Evolutionary conservation across 2,329 filamentous ascomycete genomes (phyloP), one percentile per base, ranked within the genome.

Genomic region (Rhytidhysteron rufulum): DNA sequence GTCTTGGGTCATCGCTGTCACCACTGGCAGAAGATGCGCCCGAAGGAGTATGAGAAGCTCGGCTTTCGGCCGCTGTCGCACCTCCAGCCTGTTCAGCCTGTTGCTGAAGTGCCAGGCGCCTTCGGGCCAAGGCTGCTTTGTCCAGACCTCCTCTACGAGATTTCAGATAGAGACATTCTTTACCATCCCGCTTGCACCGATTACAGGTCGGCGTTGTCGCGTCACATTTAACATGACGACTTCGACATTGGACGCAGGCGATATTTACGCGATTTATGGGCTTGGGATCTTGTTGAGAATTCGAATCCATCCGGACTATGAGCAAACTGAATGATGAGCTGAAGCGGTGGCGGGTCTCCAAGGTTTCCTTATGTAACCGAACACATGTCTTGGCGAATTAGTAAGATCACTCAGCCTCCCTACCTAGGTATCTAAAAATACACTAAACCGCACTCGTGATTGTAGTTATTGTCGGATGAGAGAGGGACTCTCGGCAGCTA

Each of bases 211-310:
- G 60, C 34, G 60, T 55, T 3, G 50, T 55, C 4, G 57, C 51
- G 46, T 62, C 60, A 41, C 60, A 64, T 41, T 59, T 63, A 11
- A 64, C 58, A 30, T 63, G 60, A 30, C 60, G 48, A 32, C 42
- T 49, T n/a, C 60, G 51, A 30, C 60, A 64, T 39, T 60, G 58
- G 11, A 61, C 39, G 42, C 60, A 64, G 18, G 60, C 60, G 5
- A 63, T 40, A 16, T 48, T 36, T n/a, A 60, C 58, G 11, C 60
- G 56, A 27, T 60, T 48, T 30, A 57, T 51, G 4, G 50, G 51
- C 40, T 47, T 57, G 9, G 48, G 20, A 16, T 48, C 43, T 25
- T 45, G 16, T 21, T 35, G 33, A 35, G 6, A 6, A 5, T 3
- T 35, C 17, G 22, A 16, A 13, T 27, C 24, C 24, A 27, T 27